Base-by-base conservation (phyloP, 257 asterid genomes). In the Echites panduratus region DNA sequence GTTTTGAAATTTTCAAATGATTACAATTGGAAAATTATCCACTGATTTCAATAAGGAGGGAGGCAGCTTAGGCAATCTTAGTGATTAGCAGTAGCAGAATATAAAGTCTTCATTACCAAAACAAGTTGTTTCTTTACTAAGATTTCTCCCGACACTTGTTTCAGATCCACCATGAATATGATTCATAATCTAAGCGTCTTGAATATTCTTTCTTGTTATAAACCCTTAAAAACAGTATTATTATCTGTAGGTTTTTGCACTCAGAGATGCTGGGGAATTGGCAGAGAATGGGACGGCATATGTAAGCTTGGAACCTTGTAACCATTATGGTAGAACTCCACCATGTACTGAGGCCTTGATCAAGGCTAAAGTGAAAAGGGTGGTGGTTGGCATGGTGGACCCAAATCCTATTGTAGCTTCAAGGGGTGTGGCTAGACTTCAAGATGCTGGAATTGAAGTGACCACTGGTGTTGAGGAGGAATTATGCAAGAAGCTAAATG, bases 311-410 rank as follows among this genome's bases (percentile, higher is more conserved):
- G 99, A 94, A 79, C 99, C 99, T 45, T 94, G 99, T 78, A 91
- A 94, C 76, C 99, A 91, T 77, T 86, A 83, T 56, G 99, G 99
- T 79, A 87, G 98, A 84, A 94, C 99, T 76, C 98, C 99, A 27
- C 96, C 99, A 27, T 94, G 99, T 84, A 78, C 91, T 0, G 96
- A 94, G 82, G 98, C 99, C 77, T 81, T 94, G 48, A 94, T 94
- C 80, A 87, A 87, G 70, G 96, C 98, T 74, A 86, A 80, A 77
- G 95, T 94, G 78, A 86, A 71, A 81, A 86, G 76, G 11, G 97
- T 94, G 61, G 98, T 91, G 75, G 83, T 94, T 13, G 99, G 99
- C 58, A 94, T 91, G 96, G 98, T 90, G 64, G 99, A 94, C 78
- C 97, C 97, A 50, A 94, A 91, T 76, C 95, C 98, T 40, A 80